Evolutionary conservation across 768 basidiomycete species (phyloP), one percentile per base, ranked within the genome.

Genomic region (Suillus fuscotomentosus): DNA sequence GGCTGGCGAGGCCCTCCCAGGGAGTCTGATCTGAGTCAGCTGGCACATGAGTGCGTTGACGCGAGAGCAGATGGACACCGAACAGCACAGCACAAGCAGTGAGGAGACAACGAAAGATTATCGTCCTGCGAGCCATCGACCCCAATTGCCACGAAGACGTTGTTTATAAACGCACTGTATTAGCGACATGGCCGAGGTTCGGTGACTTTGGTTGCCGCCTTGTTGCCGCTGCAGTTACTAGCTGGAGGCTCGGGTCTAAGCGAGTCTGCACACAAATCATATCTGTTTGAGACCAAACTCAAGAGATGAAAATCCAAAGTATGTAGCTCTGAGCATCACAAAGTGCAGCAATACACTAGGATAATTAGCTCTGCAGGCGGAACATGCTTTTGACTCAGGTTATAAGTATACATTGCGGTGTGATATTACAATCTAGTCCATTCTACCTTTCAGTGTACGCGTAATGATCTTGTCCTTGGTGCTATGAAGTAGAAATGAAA

Each of bases 381-480:
- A 36, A 5, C 20, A 36, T n/a, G 36, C 34, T 6, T 36, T 34
- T 54, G 34, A 36, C 20, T 36, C 34, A 20, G 31, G 53, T 34
- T 20, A 54, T 54, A 31, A 31, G 31, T 31, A 11, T 54, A 20
- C 20, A 54, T 54, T 59, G 39, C 15, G 17, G 0, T 27, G 39
- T 59, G 41, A 20, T 59, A 27, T 59, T 42, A 59, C 57, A 59
- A 42, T 60, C 81, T 80, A 98, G 76, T 98, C 96, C 94, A 97
- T 95, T 73, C 96, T 86, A 50, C 87, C 89, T 77, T 94, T 94
- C 76, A 98, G 78, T 65, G 89, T 93, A 69, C 96, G 89, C 43
- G 93, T 94, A 69, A 94, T 85, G 42, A 91, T 82, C 66, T 82
- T 83, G 73, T 91, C 90, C 71, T 89, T 88, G 48, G 89, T 91